Evolutionary conservation across 208 protist species (phyloP).

Genomic region (Acanthamoeba royreba): DNA sequence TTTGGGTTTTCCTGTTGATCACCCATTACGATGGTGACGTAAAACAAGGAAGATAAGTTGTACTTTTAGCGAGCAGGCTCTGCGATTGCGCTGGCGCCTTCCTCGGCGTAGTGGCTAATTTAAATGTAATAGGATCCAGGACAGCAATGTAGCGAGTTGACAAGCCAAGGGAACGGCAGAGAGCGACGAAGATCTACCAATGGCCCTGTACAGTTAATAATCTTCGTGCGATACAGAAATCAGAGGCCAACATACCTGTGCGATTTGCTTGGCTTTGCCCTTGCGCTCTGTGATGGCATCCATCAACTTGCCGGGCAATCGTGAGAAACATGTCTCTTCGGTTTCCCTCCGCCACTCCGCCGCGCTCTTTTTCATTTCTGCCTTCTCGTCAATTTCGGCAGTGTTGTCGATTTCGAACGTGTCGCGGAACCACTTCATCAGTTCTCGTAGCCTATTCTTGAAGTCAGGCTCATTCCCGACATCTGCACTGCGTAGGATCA

Average conservation of each 20-base stretch:
- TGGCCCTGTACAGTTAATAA: not conserved
- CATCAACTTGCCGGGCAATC: not conserved
- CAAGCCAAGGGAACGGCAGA: not conserved
- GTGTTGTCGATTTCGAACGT: constrained; percentile 5
- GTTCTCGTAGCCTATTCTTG: not conserved
- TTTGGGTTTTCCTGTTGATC: too few relatives aligned
- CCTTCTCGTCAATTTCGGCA: not conserved
- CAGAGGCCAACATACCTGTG: not conserved
- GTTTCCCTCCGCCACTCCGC: not conserved
- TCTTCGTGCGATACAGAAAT: not conserved
- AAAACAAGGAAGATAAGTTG: not conserved
- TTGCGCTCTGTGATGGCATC: not conserved
- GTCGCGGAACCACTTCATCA: not conserved
- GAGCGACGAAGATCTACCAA: not conserved
- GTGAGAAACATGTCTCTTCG: not conserved
- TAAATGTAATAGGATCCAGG: not conserved
- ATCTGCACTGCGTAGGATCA: not conserved
- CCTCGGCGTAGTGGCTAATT: not conserved
- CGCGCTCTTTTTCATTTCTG: not conserved
- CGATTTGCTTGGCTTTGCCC: constrained; percentile 3
- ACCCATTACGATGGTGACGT: too few relatives aligned
- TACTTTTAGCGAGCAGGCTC: not conserved
- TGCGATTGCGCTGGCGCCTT: not conserved
- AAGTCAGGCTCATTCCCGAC: not conserved
- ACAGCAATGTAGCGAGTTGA: not conserved